These are phyloP conservation scores for Thalassiosira ordinaria DNA, from an alignment of 352 stramenopile species.

Conservation along the genomic window DNA sequence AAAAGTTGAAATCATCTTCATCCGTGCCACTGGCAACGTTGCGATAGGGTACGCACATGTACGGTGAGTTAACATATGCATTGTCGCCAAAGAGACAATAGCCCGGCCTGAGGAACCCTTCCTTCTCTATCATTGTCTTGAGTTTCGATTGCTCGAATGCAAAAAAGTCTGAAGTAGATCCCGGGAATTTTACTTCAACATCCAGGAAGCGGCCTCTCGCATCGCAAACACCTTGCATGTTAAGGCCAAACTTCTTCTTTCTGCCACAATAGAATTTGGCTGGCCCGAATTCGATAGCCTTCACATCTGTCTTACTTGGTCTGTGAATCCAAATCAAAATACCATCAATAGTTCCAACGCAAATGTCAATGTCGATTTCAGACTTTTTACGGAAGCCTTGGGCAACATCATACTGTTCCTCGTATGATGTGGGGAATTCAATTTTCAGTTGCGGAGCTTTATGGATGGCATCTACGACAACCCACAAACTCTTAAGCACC, in stretches of 20 bases:
- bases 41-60: conserved; percentile 3
- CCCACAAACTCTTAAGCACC: conserved; percentile 20
- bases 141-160: conserved; percentile 19
- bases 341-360: conserved; percentile 46
- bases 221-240: conserved; percentile 51
- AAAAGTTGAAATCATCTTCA: conserved; percentile 44
- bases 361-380: background rate
- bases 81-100: conserved; percentile 43
- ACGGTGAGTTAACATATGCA: conserved; percentile 14
- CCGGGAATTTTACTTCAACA: background rate
- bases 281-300: conserved; percentile 12
- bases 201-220: conserved; percentile 24
- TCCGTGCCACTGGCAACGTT: background rate
- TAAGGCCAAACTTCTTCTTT: conserved; percentile 51
- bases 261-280: conserved; percentile 32
- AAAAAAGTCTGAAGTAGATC: conserved; percentile 17
- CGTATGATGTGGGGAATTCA: conserved; percentile 26
- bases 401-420: conserved; percentile 21
- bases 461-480: conserved; percentile 48
- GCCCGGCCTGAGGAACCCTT: conserved; percentile 4
- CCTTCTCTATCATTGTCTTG: background rate
- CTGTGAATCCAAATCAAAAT: conserved; percentile 12
- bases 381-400: conserved; percentile 33
- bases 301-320: background rate
- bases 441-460: conserved; percentile 24